These are phyloP conservation scores for Paxillus involutus DNA, from an alignment of 768 basidiomycete species.

Conservation along the genomic window DNA sequence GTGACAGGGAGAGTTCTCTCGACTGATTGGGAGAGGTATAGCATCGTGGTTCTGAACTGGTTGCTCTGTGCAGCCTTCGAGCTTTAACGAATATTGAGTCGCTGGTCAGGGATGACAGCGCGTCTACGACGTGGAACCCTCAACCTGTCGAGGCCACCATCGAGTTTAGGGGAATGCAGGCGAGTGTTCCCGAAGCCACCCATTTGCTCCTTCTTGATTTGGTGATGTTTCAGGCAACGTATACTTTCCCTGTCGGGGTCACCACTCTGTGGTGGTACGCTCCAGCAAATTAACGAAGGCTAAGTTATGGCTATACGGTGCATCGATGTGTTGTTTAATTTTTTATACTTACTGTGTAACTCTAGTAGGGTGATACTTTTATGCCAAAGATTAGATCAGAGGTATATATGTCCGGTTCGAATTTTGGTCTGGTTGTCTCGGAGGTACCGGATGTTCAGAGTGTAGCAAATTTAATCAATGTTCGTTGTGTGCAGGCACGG, in stretches of 20 bases:
- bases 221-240: constrained; percentile 45
- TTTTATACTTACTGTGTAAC: not conserved
- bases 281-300: not conserved
- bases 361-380: no score
- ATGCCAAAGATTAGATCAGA: no score
- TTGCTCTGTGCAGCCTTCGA: constrained; percentile 13
- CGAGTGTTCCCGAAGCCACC: constrained; percentile 18
- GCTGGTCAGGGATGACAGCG: constrained; percentile 44
- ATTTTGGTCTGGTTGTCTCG: no score
- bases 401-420: no score
- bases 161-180: constrained; percentile 62
- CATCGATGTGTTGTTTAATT: not conserved
- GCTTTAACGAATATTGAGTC: not conserved
- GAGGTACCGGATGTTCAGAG: no score
- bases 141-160: constrained; percentile 57
- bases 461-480: no score
- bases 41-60: constrained; percentile 76
- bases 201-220: not conserved
- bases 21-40: constrained; percentile 62
- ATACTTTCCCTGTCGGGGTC: constrained; percentile 79
- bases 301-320: not conserved
- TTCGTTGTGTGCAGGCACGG: no score
- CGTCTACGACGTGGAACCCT: constrained; percentile 47
- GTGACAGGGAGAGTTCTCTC: constrained; percentile 55
- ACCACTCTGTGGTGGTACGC: constrained; percentile 56